phyloP scores from a whole-genome alignment of 2,329 filamentous ascomycete genomes.

The Penicillium oxalicum region DNA sequence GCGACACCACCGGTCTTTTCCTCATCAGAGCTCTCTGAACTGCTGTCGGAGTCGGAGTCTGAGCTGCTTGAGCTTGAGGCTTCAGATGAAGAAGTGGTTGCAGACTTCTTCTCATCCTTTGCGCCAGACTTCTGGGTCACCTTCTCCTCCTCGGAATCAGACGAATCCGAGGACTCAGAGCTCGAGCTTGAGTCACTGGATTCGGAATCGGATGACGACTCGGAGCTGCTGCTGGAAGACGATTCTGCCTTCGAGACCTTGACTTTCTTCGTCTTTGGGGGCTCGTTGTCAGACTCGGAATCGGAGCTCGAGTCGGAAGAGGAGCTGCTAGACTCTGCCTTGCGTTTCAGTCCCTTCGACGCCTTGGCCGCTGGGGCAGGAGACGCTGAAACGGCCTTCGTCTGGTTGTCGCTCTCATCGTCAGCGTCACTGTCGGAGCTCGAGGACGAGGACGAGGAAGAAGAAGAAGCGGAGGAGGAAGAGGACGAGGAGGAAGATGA shows the following conservation, averaged over 20 bases:
- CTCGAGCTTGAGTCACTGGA: conserved; percentile 15
- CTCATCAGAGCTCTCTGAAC: conserved; percentile 19
- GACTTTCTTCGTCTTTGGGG: conserved; percentile 50
- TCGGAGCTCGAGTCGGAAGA: conserved; percentile 41
- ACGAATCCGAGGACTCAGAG: conserved; percentile 16
- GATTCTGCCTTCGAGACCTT: conserved; percentile 37
- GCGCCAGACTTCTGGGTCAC: conserved; percentile 22
- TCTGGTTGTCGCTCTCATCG: conserved; percentile 48
- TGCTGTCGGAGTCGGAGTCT: conserved; percentile 13
- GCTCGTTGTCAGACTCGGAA: conserved; percentile 45
- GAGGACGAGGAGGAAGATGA: conserved; percentile 28
- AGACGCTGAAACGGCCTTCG: conserved; percentile 46
- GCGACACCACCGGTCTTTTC: conserved; percentile 19
- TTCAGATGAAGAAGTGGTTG: conserved; percentile 32
- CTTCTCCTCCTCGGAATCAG: conserved; percentile 25
- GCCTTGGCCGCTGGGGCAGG: conserved; percentile 22
- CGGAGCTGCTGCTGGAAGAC: conserved; percentile 19
- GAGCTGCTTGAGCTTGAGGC: conserved; percentile 31
- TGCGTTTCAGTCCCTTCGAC: conserved; percentile 51
- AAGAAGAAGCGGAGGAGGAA: conserved; percentile 21
- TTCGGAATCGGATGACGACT: conserved; percentile 20
- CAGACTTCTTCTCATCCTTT: conserved; percentile 29
- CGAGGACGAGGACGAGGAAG: conserved; percentile 33
- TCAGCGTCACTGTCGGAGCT: conserved; percentile 48
- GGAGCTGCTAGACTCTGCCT: conserved; percentile 45